Base-by-base conservation (phyloP, 2,329 filamentous ascomycete species). In the Aureobasidium sp. region DNA sequence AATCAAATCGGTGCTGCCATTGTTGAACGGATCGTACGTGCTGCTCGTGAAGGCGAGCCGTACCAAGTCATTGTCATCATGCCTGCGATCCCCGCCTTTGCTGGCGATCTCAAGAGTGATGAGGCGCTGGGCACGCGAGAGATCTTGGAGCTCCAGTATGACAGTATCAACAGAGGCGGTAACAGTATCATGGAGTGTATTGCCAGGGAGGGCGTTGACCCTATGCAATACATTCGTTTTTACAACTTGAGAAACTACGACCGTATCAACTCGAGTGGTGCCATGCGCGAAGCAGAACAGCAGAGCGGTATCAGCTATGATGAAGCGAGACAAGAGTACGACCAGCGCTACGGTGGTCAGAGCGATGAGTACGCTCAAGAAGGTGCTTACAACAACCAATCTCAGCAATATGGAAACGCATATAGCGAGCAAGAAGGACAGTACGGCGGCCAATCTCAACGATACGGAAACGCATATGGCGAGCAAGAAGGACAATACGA, bases 101-200 rank as follows among this genome's bases (percentile, higher is more conserved):
- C 88, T 1, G 88, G 88, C 4, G 87, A 93, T 61, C 74, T 94
- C 44, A 80, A 86, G 62, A 77, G 77, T 0, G 84, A 90, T 49
- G 83, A 80, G 19, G 83, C 85, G 7, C 74, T 91, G 1, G 85
- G 86, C 19, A 93, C 88, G 0, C 77, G 88, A 30, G 88, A 87
- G 4, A 91, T 94, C 62, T 90, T 93, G 85, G 87, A 93, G 65
- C 91, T 86, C 67, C 88, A 93, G 65, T 91, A 93, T 70, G 76
- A 81, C 63, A 85, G 81, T 48, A 93, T 93, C 70, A 86, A 81
- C 67, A 81, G 87, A 30, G 86, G 86, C 27, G 86, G 85, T 2
- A 72, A 87, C 66, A 86, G 82, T 55, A 93, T 94, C 65, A 83
- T 90, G 64, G 86, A 90, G 66, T 76, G 75, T 40, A 77, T 90